Base-by-base conservation (phyloP, 768 basidiomycete genomes). In the Candolleomyces efflorescens region DNA sequence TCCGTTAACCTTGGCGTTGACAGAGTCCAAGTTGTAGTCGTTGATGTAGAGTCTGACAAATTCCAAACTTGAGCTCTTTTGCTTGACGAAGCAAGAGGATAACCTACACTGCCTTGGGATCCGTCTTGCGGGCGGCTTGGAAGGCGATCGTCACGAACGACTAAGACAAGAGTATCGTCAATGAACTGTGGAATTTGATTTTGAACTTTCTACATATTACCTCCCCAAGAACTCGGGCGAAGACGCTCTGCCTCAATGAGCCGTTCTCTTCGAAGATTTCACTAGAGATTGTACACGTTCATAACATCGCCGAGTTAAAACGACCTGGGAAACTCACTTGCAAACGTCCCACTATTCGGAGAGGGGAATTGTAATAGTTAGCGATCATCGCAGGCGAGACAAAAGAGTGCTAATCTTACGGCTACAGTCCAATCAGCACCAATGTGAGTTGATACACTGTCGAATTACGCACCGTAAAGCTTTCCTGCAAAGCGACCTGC, bases 221-320 rank as follows among this genome's bases (percentile, higher is more conserved):
- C 60, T 71, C 68, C 58, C 77, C 78, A 27, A 80, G 68, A 51
- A 78, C 72, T 59, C 74, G 74, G 56, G 60, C 71, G 68, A 78
- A 79, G 26, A 79, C 75, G 48, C 73, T 73, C 24, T 63, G 64
- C 24, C 75, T 70, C 50, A 78, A 59, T 47, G 67, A 66, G 38
- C 78, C 78, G 62, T 78, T 70, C 54, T 79, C 79, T 65, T 76
- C 77, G 63, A 80, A 71, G 53, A 75, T 74, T 68, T 79, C 78
- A 59, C 72, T 72, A 39, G 22, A 20, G 48, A 67, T 13, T 56
- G 47, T 9, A 38, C 3, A 50, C 46, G 20, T 32, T 48, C 66
- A 59, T 32, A 64, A 62, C 47, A 45, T 38, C 2, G 5, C 22
- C 27, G 11, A 3, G 24, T 23, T 13, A 11, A 11, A 5, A 32